phyloP scores from a whole-genome alignment of 2,329 filamentous ascomycete genomes.

The Lachnellula suecica region DNA sequence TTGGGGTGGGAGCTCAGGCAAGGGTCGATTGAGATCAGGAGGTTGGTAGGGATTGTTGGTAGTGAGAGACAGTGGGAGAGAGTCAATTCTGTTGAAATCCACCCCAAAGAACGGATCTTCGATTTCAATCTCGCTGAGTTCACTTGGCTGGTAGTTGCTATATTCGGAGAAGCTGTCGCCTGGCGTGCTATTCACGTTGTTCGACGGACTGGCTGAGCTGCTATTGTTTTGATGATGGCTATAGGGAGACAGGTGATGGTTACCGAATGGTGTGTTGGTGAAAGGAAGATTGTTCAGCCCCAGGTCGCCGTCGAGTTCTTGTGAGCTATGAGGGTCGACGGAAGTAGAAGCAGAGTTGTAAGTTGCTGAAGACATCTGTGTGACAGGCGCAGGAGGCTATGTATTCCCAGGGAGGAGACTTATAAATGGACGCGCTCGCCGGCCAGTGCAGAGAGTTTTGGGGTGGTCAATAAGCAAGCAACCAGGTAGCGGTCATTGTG shows the following conservation, averaged over 20 bases:
- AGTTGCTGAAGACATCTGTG: constrained; percentile 31
- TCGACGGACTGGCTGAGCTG: constrained; percentile 30
- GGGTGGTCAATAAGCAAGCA: constrained; percentile 22
- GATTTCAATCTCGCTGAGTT: constrained; percentile 27
- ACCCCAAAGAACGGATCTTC: constrained; percentile 34
- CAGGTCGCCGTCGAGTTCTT: constrained; percentile 23
- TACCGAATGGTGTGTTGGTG: constrained; percentile 19
- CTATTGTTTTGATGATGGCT: constrained; percentile 28
- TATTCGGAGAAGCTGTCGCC: constrained; percentile 30
- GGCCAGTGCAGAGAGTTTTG: constrained; percentile 17
- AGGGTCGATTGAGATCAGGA: constrained; percentile 15
- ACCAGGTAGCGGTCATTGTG: constrained; percentile 28
- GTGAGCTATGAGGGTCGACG: constrained; percentile 24
- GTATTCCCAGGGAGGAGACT: constrained; percentile 18
- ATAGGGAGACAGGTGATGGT: constrained; percentile 27
- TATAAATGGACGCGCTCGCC: constrained; percentile 17
- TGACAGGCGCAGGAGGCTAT: constrained; percentile 29
- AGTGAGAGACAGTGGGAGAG: constrained; percentile 14
- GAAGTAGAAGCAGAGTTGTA: constrained; percentile 24
- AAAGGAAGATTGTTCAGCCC: constrained; percentile 23
- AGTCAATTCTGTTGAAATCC: constrained; percentile 31
- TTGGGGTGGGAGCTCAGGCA: constrained; percentile 17
- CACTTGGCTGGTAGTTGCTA: constrained; percentile 30
- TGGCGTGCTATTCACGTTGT: constrained; percentile 25
- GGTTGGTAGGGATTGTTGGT: constrained; percentile 15